Evolutionary conservation across 2,329 filamentous ascomycete genomes (phyloP), one percentile per base, ranked within the genome.

Genomic region (Claviceps pusilla): DNA sequence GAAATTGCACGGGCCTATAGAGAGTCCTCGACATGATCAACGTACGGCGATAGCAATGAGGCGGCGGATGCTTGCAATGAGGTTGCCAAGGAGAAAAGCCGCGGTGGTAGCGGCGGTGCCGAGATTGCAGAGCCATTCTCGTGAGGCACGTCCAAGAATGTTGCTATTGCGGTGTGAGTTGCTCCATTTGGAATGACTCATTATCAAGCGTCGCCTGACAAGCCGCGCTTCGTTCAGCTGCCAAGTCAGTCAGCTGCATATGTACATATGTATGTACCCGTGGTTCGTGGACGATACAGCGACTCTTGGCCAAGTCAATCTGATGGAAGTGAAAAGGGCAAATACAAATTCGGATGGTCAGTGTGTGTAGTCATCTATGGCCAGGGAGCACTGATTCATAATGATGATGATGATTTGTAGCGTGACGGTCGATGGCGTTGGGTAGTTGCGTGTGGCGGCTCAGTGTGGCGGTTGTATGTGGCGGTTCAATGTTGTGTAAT

Each of bases 1-100:
- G 64, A 3, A 72, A 75, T 60, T 73, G 71, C 1, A 72, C 69
- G 31, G 76, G 79, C 4, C 75, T 77, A 41, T 70, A 75, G 77
- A 41, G 70, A 67, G 43, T 76, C 71, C 33, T 76, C 74, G 51
- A 78, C n/a, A 42, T 53, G 10, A 10, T 50, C 14, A 35, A 24
- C 9, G 28, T 16, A 37, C 7, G 46, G 46, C 14, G 51, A 37
- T 3, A 42, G 45, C 7, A 48, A 43, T 12, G 46, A 49, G 19
- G 19, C 19, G 35, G 28, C n/a, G n/a, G 51, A 53, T 41, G 33
- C 19, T 53, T 47, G 45, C n/a, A 31, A 48, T 31, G 33, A 29
- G 14, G 24, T 31, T 53, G 35, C 35, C 43, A 33, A 48, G 24
- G 48, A 48, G 41, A 43, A 28, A 5, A 14, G 33, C 29, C 51